Evolutionary conservation across 225 moss, liverwort and hornwort species (phyloP).

Genomic region (Marchantia polymorpha): DNA sequence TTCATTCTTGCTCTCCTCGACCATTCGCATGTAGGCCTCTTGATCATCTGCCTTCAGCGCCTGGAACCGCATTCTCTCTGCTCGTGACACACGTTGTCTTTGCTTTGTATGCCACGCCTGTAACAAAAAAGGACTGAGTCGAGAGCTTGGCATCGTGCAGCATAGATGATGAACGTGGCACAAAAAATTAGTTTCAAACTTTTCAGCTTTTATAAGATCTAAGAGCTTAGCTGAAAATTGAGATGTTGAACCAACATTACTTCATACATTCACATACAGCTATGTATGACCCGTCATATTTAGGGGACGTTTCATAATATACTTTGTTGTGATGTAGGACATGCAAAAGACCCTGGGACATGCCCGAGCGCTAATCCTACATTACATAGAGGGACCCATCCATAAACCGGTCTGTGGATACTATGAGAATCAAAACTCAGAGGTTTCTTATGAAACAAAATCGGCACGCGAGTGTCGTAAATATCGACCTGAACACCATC

Average conservation of each 20-base stretch:
- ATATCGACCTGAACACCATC: constrained; percentile 68
- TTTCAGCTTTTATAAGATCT: too few species aligned
- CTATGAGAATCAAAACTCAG: not conserved
- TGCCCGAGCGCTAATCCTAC: too few species aligned
- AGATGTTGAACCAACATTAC: too few species aligned
- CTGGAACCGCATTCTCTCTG: constrained; percentile 87
- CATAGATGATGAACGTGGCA: too few species aligned
- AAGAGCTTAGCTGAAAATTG: too few species aligned
- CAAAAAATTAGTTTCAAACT: too few species aligned
- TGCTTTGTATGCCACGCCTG: constrained; percentile 99
- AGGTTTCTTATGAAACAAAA: not conserved
- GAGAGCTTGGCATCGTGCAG: not conserved
- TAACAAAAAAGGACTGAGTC: not conserved
- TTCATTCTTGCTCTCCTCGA: constrained; percentile 99
- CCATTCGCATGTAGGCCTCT: constrained; percentile 98
- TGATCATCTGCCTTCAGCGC: constrained; percentile 97
- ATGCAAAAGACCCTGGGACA: too few species aligned
- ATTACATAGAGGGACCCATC: too few species aligned
- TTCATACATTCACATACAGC: too few species aligned
- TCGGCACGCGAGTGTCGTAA: not conserved
- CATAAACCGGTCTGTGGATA: not conserved
- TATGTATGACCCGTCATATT: too few species aligned
- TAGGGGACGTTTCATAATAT: too few species aligned
- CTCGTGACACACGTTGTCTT: constrained; percentile 86
- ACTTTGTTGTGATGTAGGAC: too few species aligned